These are phyloP conservation scores for Metschnikowia borealis DNA, from an alignment of 805 yeast genomes.

Conservation along the genomic window DNA sequence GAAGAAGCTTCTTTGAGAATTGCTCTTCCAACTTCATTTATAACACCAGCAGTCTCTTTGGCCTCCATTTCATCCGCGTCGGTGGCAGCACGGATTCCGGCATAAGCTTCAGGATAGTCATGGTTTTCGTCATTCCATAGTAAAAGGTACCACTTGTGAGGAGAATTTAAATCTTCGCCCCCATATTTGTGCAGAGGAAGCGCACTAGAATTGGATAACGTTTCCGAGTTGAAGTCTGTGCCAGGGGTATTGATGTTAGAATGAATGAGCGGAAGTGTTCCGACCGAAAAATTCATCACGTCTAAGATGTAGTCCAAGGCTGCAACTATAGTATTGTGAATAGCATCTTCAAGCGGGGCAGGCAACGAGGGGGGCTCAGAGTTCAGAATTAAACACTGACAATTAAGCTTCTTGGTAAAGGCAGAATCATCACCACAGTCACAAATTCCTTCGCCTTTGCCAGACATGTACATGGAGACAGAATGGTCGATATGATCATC, in stretches of 20 bases:
- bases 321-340: constrained; percentile 27
- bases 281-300: constrained; percentile 36
- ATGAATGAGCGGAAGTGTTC: constrained; percentile 40
- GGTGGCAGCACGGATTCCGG: constrained; percentile 39
- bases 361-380: constrained; percentile 7
- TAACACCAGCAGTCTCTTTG: constrained; percentile 35
- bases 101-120: constrained; percentile 51
- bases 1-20: constrained; percentile 34
- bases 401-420: constrained; percentile 50
- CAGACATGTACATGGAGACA: constrained; percentile 49
- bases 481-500: constrained; percentile 66
- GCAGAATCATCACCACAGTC: constrained; percentile 73
- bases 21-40: constrained; percentile 51
- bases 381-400: constrained; percentile 36
- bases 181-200: constrained; percentile 33
- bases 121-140: constrained; percentile 83
- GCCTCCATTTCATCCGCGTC: constrained; percentile 26
- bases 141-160: constrained; percentile 41
- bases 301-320: constrained; percentile 43
- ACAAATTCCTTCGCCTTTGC: constrained; percentile 50
- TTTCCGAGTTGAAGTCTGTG: constrained; percentile 21
- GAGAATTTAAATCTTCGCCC: constrained; percentile 30
- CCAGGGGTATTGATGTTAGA: constrained; percentile 24
- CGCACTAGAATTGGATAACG: constrained; percentile 28
- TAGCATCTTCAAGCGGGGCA: constrained; percentile 15